phyloP scores from a whole-genome alignment of 306 rosid genomes.

The Fragaria nilgerrensis region DNA sequence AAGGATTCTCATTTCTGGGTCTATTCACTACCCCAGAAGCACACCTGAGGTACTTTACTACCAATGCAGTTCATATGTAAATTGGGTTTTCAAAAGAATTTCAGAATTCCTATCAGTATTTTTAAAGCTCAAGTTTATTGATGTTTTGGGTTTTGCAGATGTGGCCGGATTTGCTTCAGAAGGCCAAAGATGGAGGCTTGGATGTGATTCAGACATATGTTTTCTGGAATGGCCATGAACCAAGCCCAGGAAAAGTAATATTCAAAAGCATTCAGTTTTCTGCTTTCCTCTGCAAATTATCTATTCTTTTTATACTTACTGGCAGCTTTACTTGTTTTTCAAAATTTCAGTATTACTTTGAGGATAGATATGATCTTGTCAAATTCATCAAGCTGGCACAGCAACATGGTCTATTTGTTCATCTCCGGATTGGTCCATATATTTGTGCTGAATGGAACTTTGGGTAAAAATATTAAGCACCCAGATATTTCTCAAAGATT shows the following conservation, averaged over 20 bases:
- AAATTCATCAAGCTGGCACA: slow-evolving; percentile 86
- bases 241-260: slow-evolving; percentile 74
- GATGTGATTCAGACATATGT: slow-evolving; percentile 95
- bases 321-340: background rate
- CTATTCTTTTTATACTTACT: slow-evolving; percentile 10
- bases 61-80: slow-evolving; percentile 30
- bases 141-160: slow-evolving; percentile 44
- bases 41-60: slow-evolving; percentile 63
- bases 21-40: slow-evolving; percentile 98
- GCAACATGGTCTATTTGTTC: slow-evolving; percentile 85
- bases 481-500: background rate
- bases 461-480: slow-evolving; percentile 51
- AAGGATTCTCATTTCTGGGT: slow-evolving; percentile 79
- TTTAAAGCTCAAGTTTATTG: background rate
- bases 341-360: slow-evolving; percentile 71
- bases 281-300: background rate
- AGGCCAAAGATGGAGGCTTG: slow-evolving; percentile 95
- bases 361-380: slow-evolving; percentile 80
- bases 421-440: slow-evolving; percentile 95
- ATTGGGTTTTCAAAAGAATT: background rate
- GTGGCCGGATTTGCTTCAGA: slow-evolving; percentile 90
- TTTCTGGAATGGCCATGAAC: slow-evolving; percentile 97
- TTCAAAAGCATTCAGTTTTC: slow-evolving; percentile 8
- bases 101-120: background rate
- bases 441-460: slow-evolving; percentile 96